Conservation (phyloP, 805 yeast species). For the Metschnikowia lochheadii region DNA sequence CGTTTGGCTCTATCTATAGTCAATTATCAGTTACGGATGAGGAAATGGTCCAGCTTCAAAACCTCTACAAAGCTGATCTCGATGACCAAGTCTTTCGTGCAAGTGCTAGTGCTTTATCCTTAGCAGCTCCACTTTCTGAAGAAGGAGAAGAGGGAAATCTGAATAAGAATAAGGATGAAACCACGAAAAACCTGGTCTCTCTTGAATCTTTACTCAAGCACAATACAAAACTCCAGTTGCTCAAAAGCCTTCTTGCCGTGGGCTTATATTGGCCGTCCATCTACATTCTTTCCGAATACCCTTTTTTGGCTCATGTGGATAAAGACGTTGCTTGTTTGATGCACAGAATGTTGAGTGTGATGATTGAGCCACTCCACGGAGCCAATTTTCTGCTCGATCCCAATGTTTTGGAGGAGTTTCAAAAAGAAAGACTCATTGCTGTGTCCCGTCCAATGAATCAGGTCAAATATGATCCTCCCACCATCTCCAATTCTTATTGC, state of each 20-base stretch:
- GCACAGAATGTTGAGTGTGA: slow-evolving; percentile 44
- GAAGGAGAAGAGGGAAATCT: slow-evolving; percentile 49
- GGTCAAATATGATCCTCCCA: slow-evolving; percentile 25
- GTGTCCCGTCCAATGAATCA: slow-evolving; percentile 23
- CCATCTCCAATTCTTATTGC: slow-evolving; percentile 19
- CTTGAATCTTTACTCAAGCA: slow-evolving; percentile 18
- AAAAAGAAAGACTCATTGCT: slow-evolving; percentile 21
- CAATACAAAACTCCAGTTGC: slow-evolving; percentile 34
- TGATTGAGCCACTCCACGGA: slow-evolving; percentile 47
- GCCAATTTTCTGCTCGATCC: slow-evolving; percentile 19
- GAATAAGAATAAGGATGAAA: slow-evolving; percentile 5
- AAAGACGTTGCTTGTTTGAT: slow-evolving; percentile 45
- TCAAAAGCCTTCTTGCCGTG: slow-evolving; percentile 50
- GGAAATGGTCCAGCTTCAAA: slow-evolving; percentile 42
- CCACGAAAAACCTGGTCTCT: slow-evolving; percentile 2
- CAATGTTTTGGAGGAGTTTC: slow-evolving; percentile 21
- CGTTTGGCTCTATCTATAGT: slow-evolving; percentile 57
- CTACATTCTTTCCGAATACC: slow-evolving; percentile 55
- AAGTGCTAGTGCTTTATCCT: slow-evolving; percentile 72
- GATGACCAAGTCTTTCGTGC: slow-evolving; percentile 59
- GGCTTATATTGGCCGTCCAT: slow-evolving; percentile 64
- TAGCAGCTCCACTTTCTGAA: slow-evolving; percentile 78
- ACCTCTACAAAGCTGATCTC: slow-evolving; percentile 40
- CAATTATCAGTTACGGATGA: slow-evolving; percentile 52
- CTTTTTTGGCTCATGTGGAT: slow-evolving; percentile 55